Percentiles rank a stretch among this genome's conserved stretches.
These are phyloP conservation scores for Isatis lusitanica DNA, from an alignment of 441 rosid genomes.

Conservation along the genomic window DNA sequence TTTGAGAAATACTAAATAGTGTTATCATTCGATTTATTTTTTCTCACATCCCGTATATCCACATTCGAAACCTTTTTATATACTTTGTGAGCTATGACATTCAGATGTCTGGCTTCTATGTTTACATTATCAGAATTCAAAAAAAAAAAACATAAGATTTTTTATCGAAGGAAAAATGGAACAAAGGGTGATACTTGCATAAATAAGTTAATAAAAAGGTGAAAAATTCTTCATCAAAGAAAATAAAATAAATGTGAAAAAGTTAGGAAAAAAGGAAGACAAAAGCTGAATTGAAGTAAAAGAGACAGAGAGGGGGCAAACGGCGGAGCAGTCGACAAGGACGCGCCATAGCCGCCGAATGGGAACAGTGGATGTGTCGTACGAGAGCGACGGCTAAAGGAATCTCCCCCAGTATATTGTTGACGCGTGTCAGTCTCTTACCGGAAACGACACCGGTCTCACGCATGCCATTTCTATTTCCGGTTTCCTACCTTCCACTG, in stretches of 20 bases:
- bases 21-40: neutral
- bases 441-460: conserved; percentile 34
- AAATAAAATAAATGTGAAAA: too few species aligned
- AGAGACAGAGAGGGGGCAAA: conserved; percentile 33
- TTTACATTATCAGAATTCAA: neutral
- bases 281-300: conserved; percentile 12
- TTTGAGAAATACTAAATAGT: neutral
- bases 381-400: conserved; percentile 51
- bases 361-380: conserved; percentile 35
- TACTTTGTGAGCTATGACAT: too few species aligned
- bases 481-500: conserved; percentile 20
- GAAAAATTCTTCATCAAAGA: neutral
- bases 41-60: neutral
- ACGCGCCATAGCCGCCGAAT: conserved; percentile 62
- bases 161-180: neutral
- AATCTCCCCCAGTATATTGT: neutral
- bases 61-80: too few species aligned
- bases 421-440: conserved; percentile 25
- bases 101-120: neutral
- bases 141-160: too few species aligned
- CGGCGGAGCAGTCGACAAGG: conserved; percentile 45
- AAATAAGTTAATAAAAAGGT: neutral
- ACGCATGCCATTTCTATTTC: conserved; percentile 44
- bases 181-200: neutral
- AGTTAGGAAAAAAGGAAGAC: neutral